A percentile compares a stretch with the other conserved stretches of the same genome.
phyloP scores from a whole-genome alignment of 2,329 filamentous ascomycete species.

The Scytalidium lignicola region DNA sequence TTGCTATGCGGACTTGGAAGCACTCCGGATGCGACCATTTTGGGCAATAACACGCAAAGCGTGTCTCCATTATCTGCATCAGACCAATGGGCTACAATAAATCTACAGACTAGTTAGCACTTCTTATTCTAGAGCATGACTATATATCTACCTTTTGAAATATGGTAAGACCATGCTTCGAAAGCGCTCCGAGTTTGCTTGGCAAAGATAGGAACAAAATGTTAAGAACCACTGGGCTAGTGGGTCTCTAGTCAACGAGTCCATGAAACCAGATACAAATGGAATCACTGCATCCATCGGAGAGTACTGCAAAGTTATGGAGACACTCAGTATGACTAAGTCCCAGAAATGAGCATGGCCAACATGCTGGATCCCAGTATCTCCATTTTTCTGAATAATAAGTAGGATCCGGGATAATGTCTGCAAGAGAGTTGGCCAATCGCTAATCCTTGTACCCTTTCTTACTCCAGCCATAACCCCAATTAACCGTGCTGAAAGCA shows the following conservation, averaged over 20 bases:
- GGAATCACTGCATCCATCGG: conserved; percentile 76
- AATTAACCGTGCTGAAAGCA: conserved; percentile 53
- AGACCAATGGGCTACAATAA: conserved; percentile 70
- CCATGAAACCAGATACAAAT: conserved; percentile 59
- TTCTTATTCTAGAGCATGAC: neutral
- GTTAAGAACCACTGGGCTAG: conserved; percentile 71
- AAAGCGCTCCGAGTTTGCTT: conserved; percentile 70
- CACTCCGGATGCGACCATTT: conserved; percentile 51
- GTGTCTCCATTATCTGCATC: conserved; percentile 60
- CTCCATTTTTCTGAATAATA: conserved; percentile 35
- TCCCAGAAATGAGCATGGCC: conserved; percentile 48
- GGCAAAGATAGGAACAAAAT: conserved; percentile 78
- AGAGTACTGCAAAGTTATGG: conserved; percentile 69
- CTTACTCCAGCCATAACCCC: conserved; percentile 73
- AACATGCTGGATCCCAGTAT: conserved; percentile 18
- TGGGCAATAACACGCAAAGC: conserved; percentile 63
- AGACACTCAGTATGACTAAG: conserved; percentile 48
- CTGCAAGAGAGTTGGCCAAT: conserved; percentile 65
- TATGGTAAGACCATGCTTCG: conserved; percentile 70
- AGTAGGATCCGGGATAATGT: conserved; percentile 49
- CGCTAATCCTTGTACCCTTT: conserved; percentile 66
- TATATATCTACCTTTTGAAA: conserved; percentile 61
- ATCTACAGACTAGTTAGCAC: conserved; percentile 44
- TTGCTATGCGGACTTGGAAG: conserved; percentile 49
- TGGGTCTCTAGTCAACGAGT: conserved; percentile 57